Evolutionary conservation across 2,329 filamentous ascomycete species (phyloP).

Genomic region (Fusarium piperis): DNA sequence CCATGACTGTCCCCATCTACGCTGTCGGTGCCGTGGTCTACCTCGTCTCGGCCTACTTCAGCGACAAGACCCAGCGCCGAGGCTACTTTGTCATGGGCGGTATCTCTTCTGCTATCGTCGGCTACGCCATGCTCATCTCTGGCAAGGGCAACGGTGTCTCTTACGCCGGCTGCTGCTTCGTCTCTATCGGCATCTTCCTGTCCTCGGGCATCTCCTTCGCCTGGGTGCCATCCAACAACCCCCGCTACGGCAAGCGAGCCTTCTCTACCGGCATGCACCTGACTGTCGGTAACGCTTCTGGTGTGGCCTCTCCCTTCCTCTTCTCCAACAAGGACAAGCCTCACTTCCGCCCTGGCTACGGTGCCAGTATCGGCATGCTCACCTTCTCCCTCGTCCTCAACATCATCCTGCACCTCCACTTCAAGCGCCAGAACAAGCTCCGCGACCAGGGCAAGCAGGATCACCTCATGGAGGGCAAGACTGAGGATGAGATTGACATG

Average conservation of each 20-base stretch:
- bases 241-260: slow-evolving; percentile 72
- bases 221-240: slow-evolving; percentile 65
- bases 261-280: slow-evolving; percentile 70
- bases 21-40: slow-evolving; percentile 70
- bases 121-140: slow-evolving; percentile 68
- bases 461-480: slow-evolving; percentile 52
- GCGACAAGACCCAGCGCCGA: slow-evolving; percentile 66
- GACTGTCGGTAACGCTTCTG: slow-evolving; percentile 69
- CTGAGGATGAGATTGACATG: slow-evolving; percentile 52
- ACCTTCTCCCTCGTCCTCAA: slow-evolving; percentile 45
- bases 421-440: slow-evolving; percentile 48
- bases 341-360: slow-evolving; percentile 60
- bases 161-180: slow-evolving; percentile 70
- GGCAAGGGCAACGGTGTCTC: slow-evolving; percentile 64
- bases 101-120: slow-evolving; percentile 62
- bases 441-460: slow-evolving; percentile 51
- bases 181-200: slow-evolving; percentile 65
- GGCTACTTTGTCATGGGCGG: slow-evolving; percentile 62
- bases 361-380: slow-evolving; percentile 60
- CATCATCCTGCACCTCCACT: slow-evolving; percentile 42
- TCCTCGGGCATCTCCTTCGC: slow-evolving; percentile 49
- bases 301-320: slow-evolving; percentile 70
- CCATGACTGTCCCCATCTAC: slow-evolving; percentile 75
- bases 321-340: slow-evolving; percentile 57
- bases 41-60: slow-evolving; percentile 64